Evolutionary conservation across 192 early-diverging fungal species (phyloP).

Genomic region (Mortierella alpina): DNA sequence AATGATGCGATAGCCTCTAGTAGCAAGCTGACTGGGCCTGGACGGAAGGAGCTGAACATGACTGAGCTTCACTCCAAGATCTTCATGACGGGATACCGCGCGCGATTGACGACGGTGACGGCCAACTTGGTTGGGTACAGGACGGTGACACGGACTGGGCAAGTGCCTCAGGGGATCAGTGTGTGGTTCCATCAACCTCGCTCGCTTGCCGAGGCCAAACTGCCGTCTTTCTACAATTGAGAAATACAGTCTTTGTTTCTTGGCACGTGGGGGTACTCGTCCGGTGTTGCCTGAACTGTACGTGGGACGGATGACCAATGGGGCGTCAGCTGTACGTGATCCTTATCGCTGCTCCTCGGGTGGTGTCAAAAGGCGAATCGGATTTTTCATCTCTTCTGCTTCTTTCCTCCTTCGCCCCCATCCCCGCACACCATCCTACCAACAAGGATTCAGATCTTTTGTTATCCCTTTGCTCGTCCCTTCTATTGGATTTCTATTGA

Average conservation of each 20-base stretch:
- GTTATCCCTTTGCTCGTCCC: not conserved
- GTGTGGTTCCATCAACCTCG: slow-evolving; percentile 41
- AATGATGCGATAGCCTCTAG: not conserved
- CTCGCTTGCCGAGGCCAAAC: slow-evolving; percentile 44
- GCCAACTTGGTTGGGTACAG: slow-evolving; percentile 39
- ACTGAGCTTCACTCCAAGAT: slow-evolving; percentile 41
- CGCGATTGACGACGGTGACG: slow-evolving; percentile 33
- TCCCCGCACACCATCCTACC: not conserved
- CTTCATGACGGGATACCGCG: slow-evolving; percentile 27
- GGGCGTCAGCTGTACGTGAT: not conserved
- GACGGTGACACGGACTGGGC: slow-evolving; percentile 24
- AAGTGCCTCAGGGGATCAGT: slow-evolving; percentile 34
- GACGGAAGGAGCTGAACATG: slow-evolving; percentile 34
- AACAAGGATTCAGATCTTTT: not conserved
- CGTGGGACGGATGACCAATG: not conserved
- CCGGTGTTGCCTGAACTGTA: not conserved
- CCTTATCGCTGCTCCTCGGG: not conserved
- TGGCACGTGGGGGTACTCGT: not conserved
- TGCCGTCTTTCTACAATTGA: not conserved
- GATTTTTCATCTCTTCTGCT: not conserved
- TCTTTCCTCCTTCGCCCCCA: not conserved
- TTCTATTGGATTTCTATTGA: slow-evolving; percentile 25
- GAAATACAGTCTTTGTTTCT: not conserved
- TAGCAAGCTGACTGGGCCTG: not conserved
- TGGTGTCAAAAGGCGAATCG: too few species aligned